Conservation (phyloP, 257 asterid species). For the Salvia hispanica region DNA sequence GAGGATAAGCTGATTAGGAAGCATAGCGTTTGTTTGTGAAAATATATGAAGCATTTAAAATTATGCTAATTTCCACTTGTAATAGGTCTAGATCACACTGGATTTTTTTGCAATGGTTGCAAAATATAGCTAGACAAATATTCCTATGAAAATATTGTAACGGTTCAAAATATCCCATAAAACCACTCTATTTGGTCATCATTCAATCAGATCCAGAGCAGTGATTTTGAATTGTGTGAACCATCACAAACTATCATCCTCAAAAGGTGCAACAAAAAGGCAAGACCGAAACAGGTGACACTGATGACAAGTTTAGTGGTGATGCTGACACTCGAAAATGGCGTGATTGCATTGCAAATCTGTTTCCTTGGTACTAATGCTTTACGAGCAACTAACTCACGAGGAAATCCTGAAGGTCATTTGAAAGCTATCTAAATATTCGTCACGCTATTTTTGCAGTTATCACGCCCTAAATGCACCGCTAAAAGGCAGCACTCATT, state of each 20-base stretch:
- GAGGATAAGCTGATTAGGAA: not conserved
- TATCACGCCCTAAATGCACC: conserved; percentile 9
- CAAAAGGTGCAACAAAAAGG: conserved; percentile 3
- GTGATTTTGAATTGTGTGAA: conserved; percentile 19
- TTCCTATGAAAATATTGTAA: not conserved
- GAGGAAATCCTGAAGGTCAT: conserved; percentile 2
- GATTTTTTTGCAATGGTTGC: not conserved
- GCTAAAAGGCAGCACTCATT: not conserved
- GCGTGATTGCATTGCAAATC: conserved; percentile 21
- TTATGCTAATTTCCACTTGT: conserved; percentile 1
- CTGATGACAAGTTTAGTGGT: conserved; percentile 11
- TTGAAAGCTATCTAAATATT: conserved; percentile 27
- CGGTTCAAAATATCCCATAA: not conserved
- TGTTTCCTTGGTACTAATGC: conserved; percentile 5
- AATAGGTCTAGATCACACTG: conserved; percentile 10
- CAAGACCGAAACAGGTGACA: not conserved
- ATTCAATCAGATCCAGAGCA: conserved; percentile 2
- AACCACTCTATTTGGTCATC: conserved; percentile 1
- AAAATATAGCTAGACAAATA: not conserved
- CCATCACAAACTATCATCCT: conserved; percentile 23
- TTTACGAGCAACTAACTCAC: conserved; percentile 13
- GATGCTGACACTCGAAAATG: conserved; percentile 23
- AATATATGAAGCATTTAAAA: not conserved
- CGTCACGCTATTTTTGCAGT: conserved; percentile 25
- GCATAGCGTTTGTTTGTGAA: not conserved